A percentile compares a stretch with the other conserved stretches of the same genome.
Conservation (phyloP, 2,329 filamentous ascomycete genomes). For the Penicillium brasilianum region DNA sequence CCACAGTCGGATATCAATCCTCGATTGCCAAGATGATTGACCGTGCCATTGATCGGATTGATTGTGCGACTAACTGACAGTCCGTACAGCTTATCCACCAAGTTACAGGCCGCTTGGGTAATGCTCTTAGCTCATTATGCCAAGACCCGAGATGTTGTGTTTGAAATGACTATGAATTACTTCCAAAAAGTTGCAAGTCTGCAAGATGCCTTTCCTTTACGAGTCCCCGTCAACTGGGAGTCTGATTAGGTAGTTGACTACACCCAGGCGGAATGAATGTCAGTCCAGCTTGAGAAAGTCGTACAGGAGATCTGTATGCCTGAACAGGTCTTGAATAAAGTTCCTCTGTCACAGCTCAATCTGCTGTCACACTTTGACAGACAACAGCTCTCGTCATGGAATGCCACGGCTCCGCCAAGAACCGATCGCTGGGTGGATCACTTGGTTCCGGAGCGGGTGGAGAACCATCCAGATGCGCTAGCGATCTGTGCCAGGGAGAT, state of each 20-base stretch:
- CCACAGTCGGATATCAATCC: not conserved
- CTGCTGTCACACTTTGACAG: not conserved
- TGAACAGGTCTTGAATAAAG: not conserved
- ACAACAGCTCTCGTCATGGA: not conserved
- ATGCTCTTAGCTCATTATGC: not conserved
- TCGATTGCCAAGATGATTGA: not conserved
- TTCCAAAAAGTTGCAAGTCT: not conserved
- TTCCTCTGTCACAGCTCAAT: not conserved
- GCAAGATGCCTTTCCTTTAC: not conserved
- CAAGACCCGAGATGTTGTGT: not conserved
- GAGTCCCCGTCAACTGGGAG: not conserved
- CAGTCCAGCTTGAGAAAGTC: not conserved
- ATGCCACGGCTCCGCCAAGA: not conserved
- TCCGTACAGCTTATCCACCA: not conserved
- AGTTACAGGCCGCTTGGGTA: not conserved
- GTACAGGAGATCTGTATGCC: not conserved
- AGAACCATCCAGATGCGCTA: not conserved
- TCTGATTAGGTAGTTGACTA: not conserved
- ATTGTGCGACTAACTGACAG: not conserved
- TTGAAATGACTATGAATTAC: not conserved
- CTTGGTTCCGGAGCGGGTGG: not conserved
- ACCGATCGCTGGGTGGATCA: not conserved
- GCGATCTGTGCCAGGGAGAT: conserved; percentile 2
- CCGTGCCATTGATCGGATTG: not conserved
- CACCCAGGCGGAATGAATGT: not conserved